Percentiles rank a stretch among this genome's conserved stretches.
Conservation (phyloP, 2,329 filamentous ascomycete species). For the Colletotrichum sp. region DNA sequence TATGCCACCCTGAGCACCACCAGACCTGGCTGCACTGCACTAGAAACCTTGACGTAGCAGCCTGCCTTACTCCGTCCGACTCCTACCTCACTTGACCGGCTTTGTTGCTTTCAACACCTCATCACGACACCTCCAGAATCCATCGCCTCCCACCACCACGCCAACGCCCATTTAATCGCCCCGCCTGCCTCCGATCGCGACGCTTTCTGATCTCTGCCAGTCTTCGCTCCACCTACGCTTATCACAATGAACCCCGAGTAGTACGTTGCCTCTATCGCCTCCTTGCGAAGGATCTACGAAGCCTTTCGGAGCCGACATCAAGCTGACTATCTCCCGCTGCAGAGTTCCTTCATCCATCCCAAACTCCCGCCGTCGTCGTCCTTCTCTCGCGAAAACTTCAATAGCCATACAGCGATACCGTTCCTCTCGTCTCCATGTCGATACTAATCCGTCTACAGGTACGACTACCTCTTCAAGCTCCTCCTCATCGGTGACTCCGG, state of each 20-base stretch:
- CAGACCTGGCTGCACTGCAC: not conserved
- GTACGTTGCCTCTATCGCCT: slow-evolving; percentile 59
- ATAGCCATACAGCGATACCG: not conserved
- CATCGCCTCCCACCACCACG: slow-evolving; percentile 14
- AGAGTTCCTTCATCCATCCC: slow-evolving; percentile 4
- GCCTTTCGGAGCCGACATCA: slow-evolving; percentile 9
- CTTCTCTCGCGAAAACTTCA: not conserved
- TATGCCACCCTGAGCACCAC: not conserved
- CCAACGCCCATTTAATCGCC: slow-evolving; percentile 11
- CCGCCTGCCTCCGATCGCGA: not conserved
- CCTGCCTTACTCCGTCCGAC: slow-evolving; percentile 20
- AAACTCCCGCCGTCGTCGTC: not conserved
- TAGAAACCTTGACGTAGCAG: slow-evolving; percentile 22
- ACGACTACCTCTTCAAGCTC: slow-evolving; percentile 99
- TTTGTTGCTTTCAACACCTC: slow-evolving; percentile 21
- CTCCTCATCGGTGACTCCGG: slow-evolving; percentile 99
- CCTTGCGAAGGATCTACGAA: not conserved
- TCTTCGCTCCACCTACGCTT: slow-evolving; percentile 23
- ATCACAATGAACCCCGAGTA: slow-evolving; percentile 90
- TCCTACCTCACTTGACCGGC: slow-evolving; percentile 21
- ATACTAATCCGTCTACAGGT: slow-evolving; percentile 65
- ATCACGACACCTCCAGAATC: slow-evolving; percentile 17
- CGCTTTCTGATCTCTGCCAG: slow-evolving; percentile 2
- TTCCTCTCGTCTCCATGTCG: not conserved
- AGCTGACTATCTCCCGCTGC: slow-evolving; percentile 23